Evolutionary conservation across 345 rosid genomes (phyloP), one percentile per base, ranked within the genome.

Genomic region (Eucalyptus globulus): DNA sequence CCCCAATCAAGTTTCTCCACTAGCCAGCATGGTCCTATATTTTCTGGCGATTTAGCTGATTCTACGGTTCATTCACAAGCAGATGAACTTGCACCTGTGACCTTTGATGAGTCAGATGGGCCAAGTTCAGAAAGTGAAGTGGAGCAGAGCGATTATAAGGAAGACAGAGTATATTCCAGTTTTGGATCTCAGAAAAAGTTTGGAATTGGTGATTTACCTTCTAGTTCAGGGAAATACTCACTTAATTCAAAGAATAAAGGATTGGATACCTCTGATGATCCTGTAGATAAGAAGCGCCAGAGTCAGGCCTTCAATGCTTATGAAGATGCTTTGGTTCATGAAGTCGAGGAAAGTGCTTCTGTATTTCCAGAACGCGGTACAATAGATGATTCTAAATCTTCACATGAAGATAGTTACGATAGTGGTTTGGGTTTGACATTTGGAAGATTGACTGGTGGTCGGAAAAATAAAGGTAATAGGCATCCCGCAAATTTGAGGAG

Each of bases 41-140:
- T 94, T 91, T 92, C 93, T 58, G 95, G 91, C 86, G 89, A 88
- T 90, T 89, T 88, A 49, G 90, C 92, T 85, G 88, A 90, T 90
- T 93, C 94, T 86, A 86, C 72, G 7, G 91, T 91, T 90, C 90
- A 93, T 92, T 91, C 92, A 34, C 93, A 92, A 80, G 91, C 86
- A 80, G 93, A 93, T 62, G 93, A 93, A 83, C 88, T 88, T 51
- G 90, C 89, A 87, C 93, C 95, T 60, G 92, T 89, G n/a, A 89
- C 92, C 88, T 95, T 95, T 90, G 98, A 97, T 92, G 93, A 95
- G 86, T 94, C 90, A 44, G 86, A 92, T 88, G 94, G 88, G 90
- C 91, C 86, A 27, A 90, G 92, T 91, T 95, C 94, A 24, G 95
- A 94, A 91, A 93, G 90, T 89, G 97, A 94, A 88, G 96, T 91